Base-by-base conservation (phyloP, 2,329 filamentous ascomycete genomes). In the Parascedosporium putredinis region DNA sequence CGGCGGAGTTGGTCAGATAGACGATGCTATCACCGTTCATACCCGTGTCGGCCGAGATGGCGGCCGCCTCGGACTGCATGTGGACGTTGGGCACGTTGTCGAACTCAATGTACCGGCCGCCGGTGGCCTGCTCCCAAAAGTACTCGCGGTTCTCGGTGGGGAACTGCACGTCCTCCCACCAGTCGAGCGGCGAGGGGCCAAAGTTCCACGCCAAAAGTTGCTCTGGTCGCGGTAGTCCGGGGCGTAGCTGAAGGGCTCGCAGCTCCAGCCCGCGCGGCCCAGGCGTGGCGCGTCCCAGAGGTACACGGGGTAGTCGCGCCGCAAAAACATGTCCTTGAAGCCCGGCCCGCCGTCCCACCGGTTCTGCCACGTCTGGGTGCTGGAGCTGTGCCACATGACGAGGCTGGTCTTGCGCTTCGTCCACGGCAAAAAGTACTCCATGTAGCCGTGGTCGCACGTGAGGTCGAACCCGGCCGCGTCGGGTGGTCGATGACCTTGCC, bases 271-370 rank as follows among this genome's bases (percentile, higher is more conserved):
- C 2, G 65, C 64, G 1, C 64, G 59, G 3, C 65, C 64, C 4
- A 67, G 58, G 1, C 63, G 58, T 1, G 64, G 64, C 1, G 61
- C 64, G n/a, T 66, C 64, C 61, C 60, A 66, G 18, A 67, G 62
- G 48, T 63, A 67, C 4, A 67, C 64, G 6, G 64, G 64, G 44
- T 67, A 67, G 51, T 61, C 55, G 4, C 60, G 59, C 31, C 64
- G 62, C 42, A 67, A 52, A 47, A 66, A 65, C 59, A 60, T 66
- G 56, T 67, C 64, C 51, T 67, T 67, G 57, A 59, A 67, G n/a
- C 64, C 64, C 25, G 64, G 62, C 42, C 64, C 64, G 36, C 64
- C 64, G 53, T 65, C 64, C 59, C 60, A 67, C 14, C 64, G 62
- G 53, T 67, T 67, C 50, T 67, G 64, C 53, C 56, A 67, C 4